Evolutionary conservation across 805 yeast species (phyloP), one percentile per base, ranked within the genome.

Genomic region (Candida andamanensis): DNA sequence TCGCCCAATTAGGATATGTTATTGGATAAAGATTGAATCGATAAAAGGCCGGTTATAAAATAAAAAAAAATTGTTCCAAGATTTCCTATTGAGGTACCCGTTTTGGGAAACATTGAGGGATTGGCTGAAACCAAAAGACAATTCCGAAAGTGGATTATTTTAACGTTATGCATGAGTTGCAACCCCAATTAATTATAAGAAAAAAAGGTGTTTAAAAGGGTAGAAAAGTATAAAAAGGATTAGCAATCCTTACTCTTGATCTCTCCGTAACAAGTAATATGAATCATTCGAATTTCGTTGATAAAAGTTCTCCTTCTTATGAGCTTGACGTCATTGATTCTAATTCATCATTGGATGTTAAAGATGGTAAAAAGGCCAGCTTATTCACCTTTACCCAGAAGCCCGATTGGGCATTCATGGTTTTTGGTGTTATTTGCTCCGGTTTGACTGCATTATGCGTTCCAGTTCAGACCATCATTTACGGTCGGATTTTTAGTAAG

Each of bases 391-490:
- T 44, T 35, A 28, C 47, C 7, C 28, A 26, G 8, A 42, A 25
- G 16, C 11, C 33, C 6, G 58, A 53, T 36, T 23, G 40, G 11
- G 28, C 35, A 2, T 24, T 42, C 10, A 31, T 46, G 3, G 29
- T 42, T 13, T 26, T 56, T 6, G 69, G 66, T 2, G 14, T 49
- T 0, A 2, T 63, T 0, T 42, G 69, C n/a, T 70, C 82, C 12
- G 41, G 64, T 7, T 41, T 69, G 1, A 63, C 77, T n/a, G 76
- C 87, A 0, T 48, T 73, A 2, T 72, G 73, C 0, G 74, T 85
- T 0, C 78, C 85, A 0, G 64, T 72, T 2, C 69, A 75, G 13
- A 72, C 94, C 0, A 64, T 84, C 3, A 45, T 87, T 10, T 72
- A 80, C 38, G 92, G 95, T 3, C 56, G 70, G 33, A 66, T 82